Evolutionary conservation across 1,284 basidiomycete species (phyloP).

Genomic region (Tylopilus sp.): DNA sequence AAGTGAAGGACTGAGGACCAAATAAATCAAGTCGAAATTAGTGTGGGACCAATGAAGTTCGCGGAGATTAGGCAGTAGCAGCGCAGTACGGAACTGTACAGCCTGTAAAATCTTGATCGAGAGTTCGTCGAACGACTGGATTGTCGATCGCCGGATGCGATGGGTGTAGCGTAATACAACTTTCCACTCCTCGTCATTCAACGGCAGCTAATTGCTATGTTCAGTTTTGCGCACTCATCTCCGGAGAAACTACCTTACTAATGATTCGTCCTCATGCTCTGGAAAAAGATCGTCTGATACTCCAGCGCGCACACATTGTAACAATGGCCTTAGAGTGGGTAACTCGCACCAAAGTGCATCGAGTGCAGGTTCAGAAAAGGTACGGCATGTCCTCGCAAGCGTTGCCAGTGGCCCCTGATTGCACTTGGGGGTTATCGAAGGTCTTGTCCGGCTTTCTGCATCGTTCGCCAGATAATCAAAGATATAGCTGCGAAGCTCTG

Average conservation of each 20-base stretch:
- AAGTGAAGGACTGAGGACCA: conserved; percentile 27
- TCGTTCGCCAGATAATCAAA: background rate
- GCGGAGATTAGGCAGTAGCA: conserved; percentile 27
- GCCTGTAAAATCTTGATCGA: conserved; percentile 15
- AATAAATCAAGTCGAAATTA: conserved; percentile 5
- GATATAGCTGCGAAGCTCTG: background rate
- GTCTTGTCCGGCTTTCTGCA: background rate
- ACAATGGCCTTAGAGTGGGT: conserved; percentile 17
- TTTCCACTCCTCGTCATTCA: conserved; percentile 18
- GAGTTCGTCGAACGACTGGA: background rate
- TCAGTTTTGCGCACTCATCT: background rate
- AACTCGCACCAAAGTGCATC: background rate
- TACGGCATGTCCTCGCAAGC: background rate
- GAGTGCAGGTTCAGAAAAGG: background rate
- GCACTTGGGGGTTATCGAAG: too few species aligned
- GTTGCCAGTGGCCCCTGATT: background rate
- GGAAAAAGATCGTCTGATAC: background rate
- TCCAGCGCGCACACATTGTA: conserved; percentile 16
- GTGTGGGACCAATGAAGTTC: conserved; percentile 10
- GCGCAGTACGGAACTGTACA: conserved; percentile 12
- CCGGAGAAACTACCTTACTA: background rate
- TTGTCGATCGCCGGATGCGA: conserved; percentile 15
- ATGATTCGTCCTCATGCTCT: background rate
- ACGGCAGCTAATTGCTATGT: background rate
- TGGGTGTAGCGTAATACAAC: conserved; percentile 14